Evolutionary conservation across 75 land plant species (phyloP), one percentile per base, ranked within the genome.

Genomic region (Adiantum capillusveneris): DNA sequence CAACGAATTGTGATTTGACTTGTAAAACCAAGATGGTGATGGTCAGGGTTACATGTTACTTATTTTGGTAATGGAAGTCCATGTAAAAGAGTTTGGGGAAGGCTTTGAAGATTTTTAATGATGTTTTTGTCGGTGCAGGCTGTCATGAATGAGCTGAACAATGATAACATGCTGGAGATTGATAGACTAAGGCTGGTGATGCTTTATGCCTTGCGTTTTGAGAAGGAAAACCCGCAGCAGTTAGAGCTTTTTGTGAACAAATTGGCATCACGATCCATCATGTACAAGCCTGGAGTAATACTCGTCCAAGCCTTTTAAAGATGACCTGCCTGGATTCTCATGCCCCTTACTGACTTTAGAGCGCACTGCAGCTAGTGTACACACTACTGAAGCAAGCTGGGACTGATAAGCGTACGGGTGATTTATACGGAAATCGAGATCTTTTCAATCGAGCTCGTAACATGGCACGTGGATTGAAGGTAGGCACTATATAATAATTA

Each of bases 391-490:
- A 81, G 78, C 99, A 90, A 65, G 91, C 96, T 26, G 99, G 99
- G 27, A 79, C 74, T 41, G 99, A 95, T 58, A 95, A 86, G 69
- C 58, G 99, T 54, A 90, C 86, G 28, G 99, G 99, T 7, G 99
- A 95, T 76, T 65, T 95, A 26, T 95, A 62, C 70, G 84, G 96
- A 13, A 95, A 95, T 55, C 74, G 97, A 22, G 88, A 95, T 78
- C 71, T 95, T 18, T 58, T 95, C 58, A 95, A 86, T 70, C 83
- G 82, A 63, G 99, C 97, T 39, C 91, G 87, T 17, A 95, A 81
- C 65, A 95, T 95, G 99, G 99, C 99, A 66, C 90, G 97, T 68
- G 99, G 99, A 1, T 64, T 95, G 30, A 90, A 95, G 96, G 99
- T 95, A 60, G 56, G 75, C 58, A 19, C 14, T n/a, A n/a, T n/a